Evolutionary conservation across 2,329 filamentous ascomycete genomes (phyloP).

Genomic region (Trichophyton equinum): DNA sequence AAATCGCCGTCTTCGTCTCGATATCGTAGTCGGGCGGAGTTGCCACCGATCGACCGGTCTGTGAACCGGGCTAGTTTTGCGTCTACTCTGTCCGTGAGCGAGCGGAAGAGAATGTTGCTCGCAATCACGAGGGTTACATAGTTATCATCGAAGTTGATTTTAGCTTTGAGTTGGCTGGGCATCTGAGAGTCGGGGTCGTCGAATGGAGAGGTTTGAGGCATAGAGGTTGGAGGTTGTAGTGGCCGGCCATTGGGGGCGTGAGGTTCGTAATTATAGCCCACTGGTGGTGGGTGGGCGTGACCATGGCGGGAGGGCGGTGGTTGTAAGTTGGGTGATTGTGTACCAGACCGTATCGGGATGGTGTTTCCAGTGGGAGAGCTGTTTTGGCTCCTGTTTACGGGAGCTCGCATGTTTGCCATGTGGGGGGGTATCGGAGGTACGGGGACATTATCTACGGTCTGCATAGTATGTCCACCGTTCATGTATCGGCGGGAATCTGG

Average conservation of each 20-base stretch:
- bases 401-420: constrained; percentile 45
- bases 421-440: constrained; percentile 68
- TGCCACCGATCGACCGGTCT: constrained; percentile 66
- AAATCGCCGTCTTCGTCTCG: constrained; percentile 85
- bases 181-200: constrained; percentile 33
- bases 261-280: constrained; percentile 30
- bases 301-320: constrained; percentile 37
- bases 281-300: constrained; percentile 15
- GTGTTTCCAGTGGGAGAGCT: constrained; percentile 61
- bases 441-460: constrained; percentile 46
- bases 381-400: constrained; percentile 65
- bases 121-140: constrained; percentile 93
- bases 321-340: constrained; percentile 57
- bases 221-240: constrained; percentile 15
- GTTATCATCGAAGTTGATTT: constrained; percentile 82
- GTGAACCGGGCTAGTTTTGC: constrained; percentile 84
- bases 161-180: constrained; percentile 80
- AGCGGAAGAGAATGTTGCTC: constrained; percentile 89
- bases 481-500: constrained; percentile 35
- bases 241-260: constrained; percentile 21
- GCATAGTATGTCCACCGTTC: constrained; percentile 44
- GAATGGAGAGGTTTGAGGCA: constrained; percentile 21
- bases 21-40: constrained; percentile 77
- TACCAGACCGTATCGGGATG: constrained; percentile 54
- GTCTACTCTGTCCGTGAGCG: constrained; percentile 87